Base-by-base conservation (phyloP, 1,284 basidiomycete species). In the Ustilago curta region DNA sequence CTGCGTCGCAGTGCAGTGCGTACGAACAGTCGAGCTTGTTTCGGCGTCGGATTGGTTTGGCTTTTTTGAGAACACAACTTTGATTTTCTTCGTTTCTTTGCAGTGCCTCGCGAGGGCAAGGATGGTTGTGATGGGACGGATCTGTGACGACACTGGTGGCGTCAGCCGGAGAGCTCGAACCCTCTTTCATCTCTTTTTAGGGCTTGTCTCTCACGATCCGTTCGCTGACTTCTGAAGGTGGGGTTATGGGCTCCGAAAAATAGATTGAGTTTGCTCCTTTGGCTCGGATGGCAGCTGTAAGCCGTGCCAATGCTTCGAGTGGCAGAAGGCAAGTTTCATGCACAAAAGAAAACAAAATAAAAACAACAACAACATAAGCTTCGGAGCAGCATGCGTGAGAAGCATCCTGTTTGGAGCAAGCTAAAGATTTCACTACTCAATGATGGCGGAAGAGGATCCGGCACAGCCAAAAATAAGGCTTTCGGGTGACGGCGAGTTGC, bases 191-290 rank as follows among this genome's bases (percentile, higher is more conserved):
- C n/a, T 31, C 25, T 29, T 16, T 29, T 12, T 25, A 29, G 5
- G 25, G 21, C 14, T 44, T 44, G 14, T 18, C 29, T 47, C 45
- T 25, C 45, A 47, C 45, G 45, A 47, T n/a, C 45, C 45, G 27
- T 29, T 47, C 45, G 45, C 29, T 47, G 45, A 8, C 45, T 47
- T 47, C 45, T 31, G 45, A 47, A 29, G 29, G 45, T 47, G 45
- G 45, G 45, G 45, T 27, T 29, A 7, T 47, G 8, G 44, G 12
- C 23, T 37, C 2, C 12, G 12, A 14, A 37, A 37, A 37, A 37
- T 16, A 37, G 12, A 16, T 12, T 2, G 35, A 37, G 12, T 37
- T 12, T 37, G 35, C 35, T 37, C 35, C 35, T 37, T 14, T 37
- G 4, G 35, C 31, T 32, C 31, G 31, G 31, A 32, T 32, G 31